Evolutionary conservation across 805 yeast genomes (phyloP), one percentile per base, ranked within the genome.

Genomic region (Monosporozyma aquatica): DNA sequence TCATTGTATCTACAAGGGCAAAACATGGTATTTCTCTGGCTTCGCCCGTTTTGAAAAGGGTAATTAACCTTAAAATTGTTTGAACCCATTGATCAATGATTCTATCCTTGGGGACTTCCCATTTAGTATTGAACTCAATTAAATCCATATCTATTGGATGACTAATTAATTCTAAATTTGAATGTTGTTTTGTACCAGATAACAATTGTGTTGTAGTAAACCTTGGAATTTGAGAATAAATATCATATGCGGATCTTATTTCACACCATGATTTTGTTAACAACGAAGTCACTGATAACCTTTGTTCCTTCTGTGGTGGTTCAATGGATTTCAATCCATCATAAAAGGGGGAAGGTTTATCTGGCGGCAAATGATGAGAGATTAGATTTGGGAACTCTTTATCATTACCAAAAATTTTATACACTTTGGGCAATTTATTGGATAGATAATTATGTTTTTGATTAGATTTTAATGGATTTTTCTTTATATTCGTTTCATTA

Each of bases 201-300:
- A 44, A 43, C 67, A 80, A 70, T 2, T 71, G 68, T 3, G 46
- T 49, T 4, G 71, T 71, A 18, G 59, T 58, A 25, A 50, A 55
- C 2, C 51, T 51, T 2, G 57, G 60, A 5, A 70, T 62, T 17
- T 69, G 68, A 0, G 79, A 62, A 49, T 73, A 82, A 0, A 76
- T 54, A 20, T 69, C 67, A 54, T 76, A 82, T 45, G 71, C 68
- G 15, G 64, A 68, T 32, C 76, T 62, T 37, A 82, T 60, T 57
- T 83, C 90, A 64, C 92, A 83, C 84, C 87, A 82, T 13, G 69
- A 59, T 25, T 72, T 67, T 0, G 81, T 74, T 9, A 80, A 59
- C 7, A 83, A 55, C 42, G 69, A 72, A 0, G 89, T 80, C 4
- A 82, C 87, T 8, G 64, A 58, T 11, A 61, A 43, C 25, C 65